A percentile compares a stretch with the other conserved stretches of the same genome.
phyloP scores from a whole-genome alignment of 2,329 filamentous ascomycete species.

The Hypoxylon sp. region DNA sequence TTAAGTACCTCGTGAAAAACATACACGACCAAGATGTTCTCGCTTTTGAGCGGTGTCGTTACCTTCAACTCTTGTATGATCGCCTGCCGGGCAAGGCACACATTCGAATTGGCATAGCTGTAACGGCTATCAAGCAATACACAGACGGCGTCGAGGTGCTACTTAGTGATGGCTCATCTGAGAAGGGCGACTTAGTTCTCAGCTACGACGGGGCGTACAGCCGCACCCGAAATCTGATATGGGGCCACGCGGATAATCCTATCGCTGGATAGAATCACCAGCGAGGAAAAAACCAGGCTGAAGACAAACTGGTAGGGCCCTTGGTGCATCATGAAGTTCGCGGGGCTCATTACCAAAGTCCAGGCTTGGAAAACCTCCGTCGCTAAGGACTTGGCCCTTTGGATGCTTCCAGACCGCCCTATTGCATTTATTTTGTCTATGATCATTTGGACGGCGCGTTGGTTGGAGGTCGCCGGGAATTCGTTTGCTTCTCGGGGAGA shows the following conservation, averaged over 20 bases:
- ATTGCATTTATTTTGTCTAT: neutral
- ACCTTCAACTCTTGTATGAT: slow-evolving; percentile 40
- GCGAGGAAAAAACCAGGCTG: slow-evolving; percentile 34
- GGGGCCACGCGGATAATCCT: slow-evolving; percentile 19
- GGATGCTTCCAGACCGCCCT: neutral
- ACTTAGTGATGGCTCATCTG: no score
- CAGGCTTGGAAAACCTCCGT: no score
- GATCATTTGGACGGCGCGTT: no score
- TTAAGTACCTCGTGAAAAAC: neutral
- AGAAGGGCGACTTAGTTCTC: slow-evolving; percentile 12
- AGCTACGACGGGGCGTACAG: slow-evolving; percentile 39
- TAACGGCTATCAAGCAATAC: slow-evolving; percentile 19
- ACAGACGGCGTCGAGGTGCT: neutral
- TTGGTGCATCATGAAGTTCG: neutral
- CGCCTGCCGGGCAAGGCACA: slow-evolving; percentile 39
- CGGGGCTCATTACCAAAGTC: neutral
- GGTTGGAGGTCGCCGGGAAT: no score
- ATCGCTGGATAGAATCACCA: slow-evolving; percentile 33
- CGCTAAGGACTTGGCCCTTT: neutral
- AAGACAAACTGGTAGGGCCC: slow-evolving; percentile 48
- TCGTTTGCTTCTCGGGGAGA: no score
- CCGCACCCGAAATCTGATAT: slow-evolving; percentile 15
- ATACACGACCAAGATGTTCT: slow-evolving; percentile 34
- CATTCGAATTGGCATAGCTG: slow-evolving; percentile 31
- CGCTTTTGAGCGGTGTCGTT: slow-evolving; percentile 40